These are phyloP conservation scores for Mucor circinelloides DNA, from an alignment of 371 early-diverging fungal genomes.

Conservation along the genomic window DNA sequence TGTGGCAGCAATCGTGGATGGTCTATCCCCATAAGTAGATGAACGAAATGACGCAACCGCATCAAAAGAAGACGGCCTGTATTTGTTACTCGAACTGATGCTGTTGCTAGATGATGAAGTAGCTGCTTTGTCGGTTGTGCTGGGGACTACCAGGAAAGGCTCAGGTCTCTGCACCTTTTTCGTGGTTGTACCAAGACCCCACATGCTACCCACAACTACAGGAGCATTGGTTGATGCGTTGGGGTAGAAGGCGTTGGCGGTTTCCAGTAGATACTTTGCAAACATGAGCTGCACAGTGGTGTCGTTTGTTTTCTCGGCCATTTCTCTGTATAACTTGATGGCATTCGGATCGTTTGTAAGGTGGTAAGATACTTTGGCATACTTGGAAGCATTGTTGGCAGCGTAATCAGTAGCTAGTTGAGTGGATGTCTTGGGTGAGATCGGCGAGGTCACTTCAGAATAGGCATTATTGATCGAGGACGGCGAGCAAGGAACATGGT, in stretches of 20 bases:
- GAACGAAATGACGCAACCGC: background rate
- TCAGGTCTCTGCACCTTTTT: slow-evolving; percentile 12
- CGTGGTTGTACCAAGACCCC: slow-evolving; percentile 12
- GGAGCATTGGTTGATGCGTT: background rate
- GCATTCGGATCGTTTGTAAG: slow-evolving; percentile 60
- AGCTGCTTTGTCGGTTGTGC: background rate
- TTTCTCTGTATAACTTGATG: slow-evolving; percentile 65
- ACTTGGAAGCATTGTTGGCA: slow-evolving; percentile 20
- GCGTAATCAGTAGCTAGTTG: slow-evolving; percentile 13
- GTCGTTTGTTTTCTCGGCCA: slow-evolving; percentile 76
- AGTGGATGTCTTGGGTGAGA: slow-evolving; percentile 5
- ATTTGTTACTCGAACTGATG: background rate
- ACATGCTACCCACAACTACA: slow-evolving; percentile 19
- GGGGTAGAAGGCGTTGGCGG: slow-evolving; percentile 23
- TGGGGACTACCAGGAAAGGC: slow-evolving; percentile 11
- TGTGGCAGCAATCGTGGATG: background rate
- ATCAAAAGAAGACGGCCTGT: background rate
- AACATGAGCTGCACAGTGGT: slow-evolving; percentile 79
- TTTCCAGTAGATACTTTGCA: slow-evolving; percentile 76
- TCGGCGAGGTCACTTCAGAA: background rate
- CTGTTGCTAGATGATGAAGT: background rate
- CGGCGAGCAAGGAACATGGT: background rate
- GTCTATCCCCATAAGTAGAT: background rate
- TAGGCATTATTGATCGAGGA: background rate
- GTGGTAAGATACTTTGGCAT: slow-evolving; percentile 51